phyloP scores from a whole-genome alignment of 768 basidiomycete species.

The Paxillus ammoniavirescens region DNA sequence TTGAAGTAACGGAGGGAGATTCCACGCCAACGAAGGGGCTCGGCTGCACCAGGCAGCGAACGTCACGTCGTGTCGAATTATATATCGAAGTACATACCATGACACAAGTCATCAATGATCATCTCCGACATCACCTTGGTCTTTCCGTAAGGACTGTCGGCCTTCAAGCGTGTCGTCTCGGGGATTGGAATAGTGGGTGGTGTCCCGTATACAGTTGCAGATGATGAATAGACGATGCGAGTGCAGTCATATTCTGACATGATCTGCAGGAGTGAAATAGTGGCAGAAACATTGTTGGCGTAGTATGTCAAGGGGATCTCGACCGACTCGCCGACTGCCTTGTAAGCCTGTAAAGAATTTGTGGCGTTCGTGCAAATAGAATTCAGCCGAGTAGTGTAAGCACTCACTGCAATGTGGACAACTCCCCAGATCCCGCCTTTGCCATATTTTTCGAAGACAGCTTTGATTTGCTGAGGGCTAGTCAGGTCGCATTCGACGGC shows the following conservation, averaged over 20 bases:
- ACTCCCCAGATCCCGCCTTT: slow-evolving; percentile 96
- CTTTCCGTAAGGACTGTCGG: slow-evolving; percentile 91
- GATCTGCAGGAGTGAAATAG: slow-evolving; percentile 78
- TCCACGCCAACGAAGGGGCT: slow-evolving; percentile 69
- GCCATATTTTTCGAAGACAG: slow-evolving; percentile 80
- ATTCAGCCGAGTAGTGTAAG: neutral
- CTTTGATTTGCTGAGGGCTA: slow-evolving; percentile 62
- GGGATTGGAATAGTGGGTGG: slow-evolving; percentile 92
- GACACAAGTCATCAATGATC: slow-evolving; percentile 85
- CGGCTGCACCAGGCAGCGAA: slow-evolving; percentile 45
- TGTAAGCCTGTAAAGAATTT: slow-evolving; percentile 67
- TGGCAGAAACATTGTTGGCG: slow-evolving; percentile 89
- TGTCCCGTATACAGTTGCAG: slow-evolving; percentile 96
- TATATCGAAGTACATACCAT: slow-evolving; percentile 44
- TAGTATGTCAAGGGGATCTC: slow-evolving; percentile 94
- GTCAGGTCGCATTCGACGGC: slow-evolving; percentile 73
- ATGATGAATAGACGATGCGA: slow-evolving; percentile 94
- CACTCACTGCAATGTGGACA: slow-evolving; percentile 86
- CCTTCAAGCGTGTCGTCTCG: slow-evolving; percentile 82
- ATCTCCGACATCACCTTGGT: slow-evolving; percentile 96
- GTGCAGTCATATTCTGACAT: slow-evolving; percentile 85
- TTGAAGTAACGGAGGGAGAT: slow-evolving; percentile 97
- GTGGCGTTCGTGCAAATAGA: neutral
- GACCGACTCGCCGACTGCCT: slow-evolving; percentile 96
- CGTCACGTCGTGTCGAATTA: neutral